Conservation (phyloP, 257 asterid species). For the Hygrophila difformis region DNA sequence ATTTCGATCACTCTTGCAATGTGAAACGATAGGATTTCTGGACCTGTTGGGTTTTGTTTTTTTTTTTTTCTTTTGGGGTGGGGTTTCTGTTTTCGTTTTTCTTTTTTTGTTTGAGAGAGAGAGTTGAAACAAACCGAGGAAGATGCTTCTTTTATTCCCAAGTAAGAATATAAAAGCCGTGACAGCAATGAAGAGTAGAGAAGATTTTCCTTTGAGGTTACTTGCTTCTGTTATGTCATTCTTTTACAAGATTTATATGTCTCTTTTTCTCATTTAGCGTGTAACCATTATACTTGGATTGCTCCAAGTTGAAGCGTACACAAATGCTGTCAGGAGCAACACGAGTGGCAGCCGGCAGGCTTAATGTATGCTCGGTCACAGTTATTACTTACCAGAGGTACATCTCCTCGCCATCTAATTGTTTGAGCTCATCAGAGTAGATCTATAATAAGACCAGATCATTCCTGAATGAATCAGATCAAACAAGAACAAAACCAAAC, state of each 20-base stretch:
- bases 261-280: slow-evolving; percentile 1
- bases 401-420: too few relatives aligned
- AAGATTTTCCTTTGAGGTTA: slow-evolving; percentile 6
- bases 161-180: background rate
- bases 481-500: too few relatives aligned
- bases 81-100: background rate
- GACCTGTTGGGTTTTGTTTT: too few relatives aligned
- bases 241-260: background rate
- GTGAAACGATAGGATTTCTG: too few relatives aligned
- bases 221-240: slow-evolving; percentile 9
- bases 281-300: slow-evolving; percentile 10
- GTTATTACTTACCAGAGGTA: too few relatives aligned
- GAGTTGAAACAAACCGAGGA: background rate
- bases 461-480: too few relatives aligned
- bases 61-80: background rate
- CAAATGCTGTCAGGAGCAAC: background rate
- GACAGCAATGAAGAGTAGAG: background rate
- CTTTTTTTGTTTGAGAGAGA: too few relatives aligned
- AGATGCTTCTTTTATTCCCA: background rate
- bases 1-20: too few relatives aligned
- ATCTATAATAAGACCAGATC: too few relatives aligned
- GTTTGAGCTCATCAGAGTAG: too few relatives aligned
- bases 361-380: too few relatives aligned
- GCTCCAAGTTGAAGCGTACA: background rate
- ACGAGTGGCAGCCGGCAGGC: background rate